Evolutionary conservation across 345 rosid genomes (phyloP), one percentile per base, ranked within the genome.

Genomic region (Geranium rotundifolium): DNA sequence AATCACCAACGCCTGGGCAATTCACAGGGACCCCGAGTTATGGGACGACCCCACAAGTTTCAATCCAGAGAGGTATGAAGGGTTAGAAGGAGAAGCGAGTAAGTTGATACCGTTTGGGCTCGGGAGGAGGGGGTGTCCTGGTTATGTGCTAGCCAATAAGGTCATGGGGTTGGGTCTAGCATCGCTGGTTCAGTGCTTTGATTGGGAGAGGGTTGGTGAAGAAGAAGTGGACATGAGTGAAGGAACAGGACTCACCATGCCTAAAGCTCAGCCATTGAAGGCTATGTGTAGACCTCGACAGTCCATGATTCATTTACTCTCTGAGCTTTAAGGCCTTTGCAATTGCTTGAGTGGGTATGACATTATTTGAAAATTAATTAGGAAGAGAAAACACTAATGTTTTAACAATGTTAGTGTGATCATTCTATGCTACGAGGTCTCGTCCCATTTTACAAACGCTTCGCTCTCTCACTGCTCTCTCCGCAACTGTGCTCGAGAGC

Each of bases 91-190:
- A 2, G 19, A n/a, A 16, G 69, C 59, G 23, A 49, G 9, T 29
- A 77, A 67, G 52, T 58, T 71, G 58, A 14, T 73, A 3, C 69
- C 77, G 1, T 73, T 73, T 15, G 77, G 81, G 27, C 15, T 56
- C 0, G 75, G 81, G 4, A 62, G 77, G 66, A 60, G 81, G 49
- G 60, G 19, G 19, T 73, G 77, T 64, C 75, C 75, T 4, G 75
- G 73, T 20, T 59, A 34, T 58, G 56, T 7, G 23, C 61, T 65
- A 18, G 80, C 58, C 14, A 70, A 20, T 54, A 65, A 63, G 20
- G 59, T 37, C 16, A 31, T 65, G 64, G 61, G 50, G 41, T 62
- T 65, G 30, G 29, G 64, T 1, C 19, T 71, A 7, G 72, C 67
- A 17, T 62, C 72, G 9, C 41, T 75, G 72, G 65, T 67, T 27